A percentile compares a stretch with the other conserved stretches of the same genome.
phyloP scores from a whole-genome alignment of 1,284 basidiomycete genomes.

The Naganishia cerealis region DNA sequence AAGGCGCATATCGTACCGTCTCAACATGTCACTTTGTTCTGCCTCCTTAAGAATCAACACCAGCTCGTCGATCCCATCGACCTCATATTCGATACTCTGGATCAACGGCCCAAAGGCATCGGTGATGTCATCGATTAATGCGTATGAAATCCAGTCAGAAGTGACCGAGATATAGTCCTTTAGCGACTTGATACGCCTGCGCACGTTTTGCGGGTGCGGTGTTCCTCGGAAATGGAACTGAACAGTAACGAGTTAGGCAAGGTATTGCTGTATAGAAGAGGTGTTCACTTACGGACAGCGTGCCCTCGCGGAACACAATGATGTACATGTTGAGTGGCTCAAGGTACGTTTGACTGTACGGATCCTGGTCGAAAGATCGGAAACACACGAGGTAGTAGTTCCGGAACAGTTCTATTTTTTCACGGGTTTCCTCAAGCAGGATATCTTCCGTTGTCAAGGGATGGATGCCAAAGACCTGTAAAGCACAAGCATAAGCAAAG shows the following conservation, averaged over 20 bases:
- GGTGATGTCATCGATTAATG: constrained; percentile 98
- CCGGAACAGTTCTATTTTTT: constrained; percentile 98
- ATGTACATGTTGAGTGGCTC: constrained; percentile 99
- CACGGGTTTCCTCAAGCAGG: constrained; percentile 97
- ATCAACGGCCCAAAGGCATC: constrained; percentile 99
- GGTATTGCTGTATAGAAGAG: constrained; percentile 9
- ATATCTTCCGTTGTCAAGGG: constrained; percentile 99
- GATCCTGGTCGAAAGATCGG: constrained; percentile 98
- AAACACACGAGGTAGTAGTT: constrained; percentile 99
- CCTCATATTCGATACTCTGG: constrained; percentile 98
- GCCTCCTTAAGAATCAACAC: constrained; percentile 91
- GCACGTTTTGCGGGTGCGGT: constrained; percentile 95
- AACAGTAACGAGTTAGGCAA: constrained; percentile 16
- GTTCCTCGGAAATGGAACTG: constrained; percentile 97
- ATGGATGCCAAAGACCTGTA: constrained; percentile 90
- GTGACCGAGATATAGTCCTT: constrained; percentile 99
- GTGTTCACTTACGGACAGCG: constrained; percentile 68
- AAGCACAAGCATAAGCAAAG: constrained; percentile 4
- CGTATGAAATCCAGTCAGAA: constrained; percentile 99
- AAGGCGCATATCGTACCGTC: constrained; percentile 55
- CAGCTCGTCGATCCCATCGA: constrained; percentile 97
- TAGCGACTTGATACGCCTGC: constrained; percentile 95
- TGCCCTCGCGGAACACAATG: constrained; percentile 98
- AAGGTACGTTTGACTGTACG: constrained; percentile 93
- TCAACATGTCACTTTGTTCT: constrained; percentile 75